phyloP scores from a whole-genome alignment of 345 rosid genomes.

The Moringa oleifera region DNA sequence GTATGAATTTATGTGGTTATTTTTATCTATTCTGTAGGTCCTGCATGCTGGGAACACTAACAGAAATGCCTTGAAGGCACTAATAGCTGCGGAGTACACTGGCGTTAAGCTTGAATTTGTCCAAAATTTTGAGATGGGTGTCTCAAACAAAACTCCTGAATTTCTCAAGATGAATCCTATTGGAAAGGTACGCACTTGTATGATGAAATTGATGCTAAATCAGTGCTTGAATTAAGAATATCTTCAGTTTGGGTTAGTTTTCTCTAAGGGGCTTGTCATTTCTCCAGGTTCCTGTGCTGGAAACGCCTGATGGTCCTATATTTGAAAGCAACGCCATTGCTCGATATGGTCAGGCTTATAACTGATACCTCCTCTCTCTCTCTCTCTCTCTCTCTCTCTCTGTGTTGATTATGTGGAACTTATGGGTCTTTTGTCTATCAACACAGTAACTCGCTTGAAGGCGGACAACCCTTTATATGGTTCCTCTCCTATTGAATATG shows the following conservation, averaged over 20 bases:
- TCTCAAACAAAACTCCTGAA: conserved; percentile 76
- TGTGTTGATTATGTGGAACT: neutral
- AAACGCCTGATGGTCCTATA: conserved; percentile 84
- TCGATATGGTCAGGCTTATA: conserved; percentile 58
- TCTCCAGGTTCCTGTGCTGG: conserved; percentile 80
- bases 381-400: neutral
- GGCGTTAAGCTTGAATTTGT: conserved; percentile 58
- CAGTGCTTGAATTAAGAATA: neutral
- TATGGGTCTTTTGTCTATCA: conserved; percentile 4
- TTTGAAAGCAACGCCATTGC: conserved; percentile 99
- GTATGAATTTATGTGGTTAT: neutral
- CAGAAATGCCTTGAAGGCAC: conserved; percentile 70
- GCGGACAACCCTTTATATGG: conserved; percentile 62
- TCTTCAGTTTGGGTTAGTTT: neutral
- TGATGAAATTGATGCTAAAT: neutral
- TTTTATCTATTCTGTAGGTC: conserved; percentile 33
- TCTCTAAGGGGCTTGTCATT: neutral
- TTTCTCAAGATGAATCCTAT: conserved; percentile 92
- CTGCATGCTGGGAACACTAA: conserved; percentile 51
- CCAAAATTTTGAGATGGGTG: conserved; percentile 78
- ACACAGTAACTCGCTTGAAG: conserved; percentile 63
- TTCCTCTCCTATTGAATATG: conserved; percentile 64
- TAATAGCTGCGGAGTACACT: conserved; percentile 80
- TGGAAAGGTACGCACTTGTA: conserved; percentile 61
- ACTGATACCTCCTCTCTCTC: neutral